Evolutionary conservation across 164 flowering plant species (phyloP), one percentile per base, ranked within the genome.

Genomic region (Tetracentron sinense): DNA sequence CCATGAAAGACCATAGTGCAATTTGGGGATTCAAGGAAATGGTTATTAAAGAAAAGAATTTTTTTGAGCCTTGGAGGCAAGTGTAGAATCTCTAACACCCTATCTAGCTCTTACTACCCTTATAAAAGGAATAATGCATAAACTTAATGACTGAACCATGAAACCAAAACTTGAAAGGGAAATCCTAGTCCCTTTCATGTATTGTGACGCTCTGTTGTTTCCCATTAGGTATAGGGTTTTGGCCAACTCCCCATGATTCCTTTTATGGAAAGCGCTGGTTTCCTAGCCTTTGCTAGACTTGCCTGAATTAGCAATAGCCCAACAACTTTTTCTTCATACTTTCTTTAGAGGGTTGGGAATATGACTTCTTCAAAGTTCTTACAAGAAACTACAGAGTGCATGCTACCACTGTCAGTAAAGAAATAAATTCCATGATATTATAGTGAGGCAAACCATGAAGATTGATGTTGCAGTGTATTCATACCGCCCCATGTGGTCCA

Each of bases 201-300:
- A 51, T 73, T 66, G 69, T 68, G 64, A 69, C 69, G 42, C 60
- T 65, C 70, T 61, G 73, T 73, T 73, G 58, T 69, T 65, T 69
- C 67, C 68, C 54, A 53, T 50, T 60, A 23, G 53, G 73, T 56
- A 54, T 62, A 62, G 61, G 77, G 68, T 65, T 69, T 69, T 47
- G 68, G 73, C 77, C 70, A 62, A 66, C 71, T 58, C 42, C 33
- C 47, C 8, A 6, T 62, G 30, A 12, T 28, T 30, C 70, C 44
- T 14, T 38, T 53, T 73, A 8, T 54, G 55, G 60, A 26, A 57
- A 54, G 12, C 61, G 55, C 30, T 61, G n/a, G 56, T 65, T 73
- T 66, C 54, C 69, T 26, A 56, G 19, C 15, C 42, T 23, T 68
- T 72, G 68, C 54, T 29, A 4, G 8, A 14, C 47, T 54, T 60